Conservation (phyloP, 768 basidiomycete species). For the Peribolospora baueri region DNA sequence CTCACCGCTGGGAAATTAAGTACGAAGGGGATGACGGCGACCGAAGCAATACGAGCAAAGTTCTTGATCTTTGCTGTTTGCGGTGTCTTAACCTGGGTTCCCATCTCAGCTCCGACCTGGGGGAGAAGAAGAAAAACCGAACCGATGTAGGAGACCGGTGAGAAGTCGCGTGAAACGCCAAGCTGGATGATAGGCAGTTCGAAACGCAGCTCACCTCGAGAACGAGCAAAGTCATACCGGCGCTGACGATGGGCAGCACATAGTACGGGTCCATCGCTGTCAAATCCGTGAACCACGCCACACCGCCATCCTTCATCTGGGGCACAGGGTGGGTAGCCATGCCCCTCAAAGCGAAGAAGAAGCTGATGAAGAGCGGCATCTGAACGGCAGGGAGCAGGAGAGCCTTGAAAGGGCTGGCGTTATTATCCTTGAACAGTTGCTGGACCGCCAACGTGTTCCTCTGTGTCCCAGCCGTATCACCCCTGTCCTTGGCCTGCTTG, state of each 20-base stretch:
- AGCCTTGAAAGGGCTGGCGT: constrained; percentile 35
- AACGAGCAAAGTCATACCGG: constrained; percentile 40
- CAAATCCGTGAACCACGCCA: constrained; percentile 49
- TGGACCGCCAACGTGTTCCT: constrained; percentile 26
- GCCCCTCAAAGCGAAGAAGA: constrained; percentile 57
- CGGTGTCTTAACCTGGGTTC: constrained; percentile 19
- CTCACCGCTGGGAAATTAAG: constrained; percentile 41
- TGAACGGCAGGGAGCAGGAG: constrained; percentile 40
- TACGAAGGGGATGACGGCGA: constrained; percentile 32
- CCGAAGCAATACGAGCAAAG: constrained; percentile 33
- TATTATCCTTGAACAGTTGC: constrained; percentile 36
- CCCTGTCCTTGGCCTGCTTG: constrained; percentile 21
- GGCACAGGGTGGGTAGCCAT: constrained; percentile 47
- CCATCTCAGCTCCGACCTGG: constrained; percentile 33
- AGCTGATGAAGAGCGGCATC: constrained; percentile 45
- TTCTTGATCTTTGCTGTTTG: constrained; percentile 44
- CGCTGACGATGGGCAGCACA: constrained; percentile 38
- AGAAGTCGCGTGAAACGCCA: neutral
- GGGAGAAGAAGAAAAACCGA: constrained; percentile 15
- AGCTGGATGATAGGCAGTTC: neutral
- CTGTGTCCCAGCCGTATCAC: constrained; percentile 25
- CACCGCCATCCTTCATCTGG: constrained; percentile 52
- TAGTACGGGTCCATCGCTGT: constrained; percentile 53
- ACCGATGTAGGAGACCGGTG: neutral
- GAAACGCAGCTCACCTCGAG: constrained; percentile 30